Evolutionary conservation across 345 rosid species (phyloP).

Genomic region (Dimocarpus longan): DNA sequence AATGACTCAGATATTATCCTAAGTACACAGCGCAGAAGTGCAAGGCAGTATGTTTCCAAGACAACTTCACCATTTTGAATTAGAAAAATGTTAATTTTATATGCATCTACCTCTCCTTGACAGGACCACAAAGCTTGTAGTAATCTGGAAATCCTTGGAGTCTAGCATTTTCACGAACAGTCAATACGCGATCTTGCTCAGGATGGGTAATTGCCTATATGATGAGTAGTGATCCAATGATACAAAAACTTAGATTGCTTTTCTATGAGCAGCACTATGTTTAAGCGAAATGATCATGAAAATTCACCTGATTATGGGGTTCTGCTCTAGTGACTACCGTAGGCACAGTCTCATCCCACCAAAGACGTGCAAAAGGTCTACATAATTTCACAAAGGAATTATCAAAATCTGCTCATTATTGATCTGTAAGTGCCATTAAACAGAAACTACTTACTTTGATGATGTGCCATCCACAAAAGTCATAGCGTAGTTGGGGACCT

Average conservation of each 20-base stretch:
- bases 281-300: neutral
- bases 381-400: neutral
- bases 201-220: constrained; percentile 68
- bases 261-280: neutral
- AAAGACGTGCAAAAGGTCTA: constrained; percentile 79
- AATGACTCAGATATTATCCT: no score
- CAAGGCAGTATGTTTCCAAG: no score
- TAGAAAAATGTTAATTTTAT: no score
- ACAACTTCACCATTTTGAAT: no score
- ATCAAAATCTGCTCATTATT: neutral
- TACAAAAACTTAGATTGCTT: neutral
- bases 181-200: constrained; percentile 59
- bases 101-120: constrained; percentile 56
- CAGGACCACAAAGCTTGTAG: constrained; percentile 61
- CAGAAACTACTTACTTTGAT: constrained; percentile 33
- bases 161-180: constrained; percentile 73
- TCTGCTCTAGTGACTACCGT: constrained; percentile 80
- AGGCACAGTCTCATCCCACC: constrained; percentile 90
- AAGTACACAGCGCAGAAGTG: no score
- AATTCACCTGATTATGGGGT: constrained; percentile 71
- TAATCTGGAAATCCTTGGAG: constrained; percentile 77
- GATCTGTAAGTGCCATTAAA: neutral
- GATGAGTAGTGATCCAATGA: neutral
- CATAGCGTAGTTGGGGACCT: constrained; percentile 44
- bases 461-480: constrained; percentile 32